Evolutionary conservation across 2,329 filamentous ascomycete genomes (phyloP).

Genomic region (Exophiala viscosa): DNA sequence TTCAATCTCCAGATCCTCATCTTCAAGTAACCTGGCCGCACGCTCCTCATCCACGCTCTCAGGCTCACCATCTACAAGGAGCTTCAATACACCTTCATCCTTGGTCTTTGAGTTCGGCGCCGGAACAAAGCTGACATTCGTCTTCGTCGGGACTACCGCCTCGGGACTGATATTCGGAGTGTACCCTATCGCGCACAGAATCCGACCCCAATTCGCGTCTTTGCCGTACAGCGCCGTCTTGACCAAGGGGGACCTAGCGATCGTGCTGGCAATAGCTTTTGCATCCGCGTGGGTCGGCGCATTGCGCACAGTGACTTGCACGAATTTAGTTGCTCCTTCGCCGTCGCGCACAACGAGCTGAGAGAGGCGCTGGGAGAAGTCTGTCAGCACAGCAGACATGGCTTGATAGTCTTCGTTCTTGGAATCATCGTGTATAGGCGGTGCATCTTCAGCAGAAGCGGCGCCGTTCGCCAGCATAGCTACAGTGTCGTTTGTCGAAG

Average conservation of each 20-base stretch:
- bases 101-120: slow-evolving; percentile 49
- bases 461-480: slow-evolving; percentile 94
- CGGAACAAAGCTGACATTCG: slow-evolving; percentile 60
- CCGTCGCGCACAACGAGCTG: slow-evolving; percentile 94
- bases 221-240: slow-evolving; percentile 97
- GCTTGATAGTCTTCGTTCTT: slow-evolving; percentile 58
- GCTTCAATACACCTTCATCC: slow-evolving; percentile 45
- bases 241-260: slow-evolving; percentile 86
- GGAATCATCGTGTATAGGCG: slow-evolving; percentile 37
- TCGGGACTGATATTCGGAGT: slow-evolving; percentile 27
- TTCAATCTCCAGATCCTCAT: slow-evolving; percentile 60
- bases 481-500: slow-evolving; percentile 94
- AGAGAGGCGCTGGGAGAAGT: slow-evolving; percentile 77
- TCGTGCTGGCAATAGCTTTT: slow-evolving; percentile 76
- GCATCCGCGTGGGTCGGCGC: slow-evolving; percentile 67
- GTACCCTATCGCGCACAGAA: slow-evolving; percentile 91
- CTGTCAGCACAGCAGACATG: slow-evolving; percentile 67
- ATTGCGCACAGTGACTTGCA: slow-evolving; percentile 81
- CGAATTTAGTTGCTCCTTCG: slow-evolving; percentile 97
- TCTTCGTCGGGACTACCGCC: slow-evolving; percentile 52
- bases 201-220: slow-evolving; percentile 97
- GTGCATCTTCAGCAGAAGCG: slow-evolving; percentile 62
- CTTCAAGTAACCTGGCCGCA: slow-evolving; percentile 57
- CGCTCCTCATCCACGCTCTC: slow-evolving; percentile 59
- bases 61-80: slow-evolving; percentile 60